Evolutionary conservation across 768 basidiomycete species (phyloP).

Genomic region (Hygrocybe coccinea): DNA sequence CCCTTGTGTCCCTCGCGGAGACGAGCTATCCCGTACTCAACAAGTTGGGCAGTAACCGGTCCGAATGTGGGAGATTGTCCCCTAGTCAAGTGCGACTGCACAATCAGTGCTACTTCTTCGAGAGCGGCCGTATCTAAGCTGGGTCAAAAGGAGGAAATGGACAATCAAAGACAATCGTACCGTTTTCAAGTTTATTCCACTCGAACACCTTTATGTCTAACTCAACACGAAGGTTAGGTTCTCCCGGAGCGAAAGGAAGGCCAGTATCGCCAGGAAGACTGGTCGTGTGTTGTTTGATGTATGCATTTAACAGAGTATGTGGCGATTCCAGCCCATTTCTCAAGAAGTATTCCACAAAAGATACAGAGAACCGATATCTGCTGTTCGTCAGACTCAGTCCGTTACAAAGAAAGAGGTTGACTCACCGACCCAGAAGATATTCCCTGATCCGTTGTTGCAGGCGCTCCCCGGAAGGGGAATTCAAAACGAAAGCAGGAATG

Average conservation of each 20-base stretch:
- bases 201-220: slow-evolving; percentile 12
- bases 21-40: slow-evolving; percentile 18
- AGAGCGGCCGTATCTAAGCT: slow-evolving; percentile 9
- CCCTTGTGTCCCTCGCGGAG: slow-evolving; percentile 12
- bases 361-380: slow-evolving; percentile 16
- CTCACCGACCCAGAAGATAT: slow-evolving; percentile 8
- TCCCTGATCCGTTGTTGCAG: slow-evolving; percentile 5
- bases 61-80: slow-evolving; percentile 10
- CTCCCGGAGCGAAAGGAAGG: not conserved
- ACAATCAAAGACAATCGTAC: slow-evolving; percentile 9
- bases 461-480: not conserved
- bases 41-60: slow-evolving; percentile 6
- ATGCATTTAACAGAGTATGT: slow-evolving; percentile 14
- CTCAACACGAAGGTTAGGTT: not conserved
- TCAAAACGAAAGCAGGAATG: slow-evolving; percentile 7
- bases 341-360: slow-evolving; percentile 18
- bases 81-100: slow-evolving; percentile 16
- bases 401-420: slow-evolving; percentile 5
- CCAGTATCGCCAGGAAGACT: slow-evolving; percentile 4
- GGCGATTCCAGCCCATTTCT: slow-evolving; percentile 17
- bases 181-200: slow-evolving; percentile 14
- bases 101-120: slow-evolving; percentile 8
- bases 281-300: not conserved
- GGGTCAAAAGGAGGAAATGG: slow-evolving; percentile 9
- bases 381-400: slow-evolving; percentile 7